Evolutionary conservation across 2,329 filamentous ascomycete genomes (phyloP).

Genomic region (Cercospora brassicicola): DNA sequence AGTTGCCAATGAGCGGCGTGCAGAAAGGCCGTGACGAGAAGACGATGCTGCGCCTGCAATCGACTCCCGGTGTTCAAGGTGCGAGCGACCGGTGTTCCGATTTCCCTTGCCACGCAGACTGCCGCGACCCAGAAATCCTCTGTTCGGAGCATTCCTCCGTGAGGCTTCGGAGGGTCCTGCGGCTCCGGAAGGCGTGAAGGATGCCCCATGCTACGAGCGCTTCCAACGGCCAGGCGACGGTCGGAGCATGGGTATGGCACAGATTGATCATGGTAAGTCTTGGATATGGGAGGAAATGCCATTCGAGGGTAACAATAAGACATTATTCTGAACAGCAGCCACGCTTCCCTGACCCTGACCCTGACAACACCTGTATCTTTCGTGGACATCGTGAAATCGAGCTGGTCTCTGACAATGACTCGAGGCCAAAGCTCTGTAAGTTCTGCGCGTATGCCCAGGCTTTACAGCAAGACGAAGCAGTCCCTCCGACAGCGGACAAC

Average conservation of each 20-base stretch:
- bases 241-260: not conserved
- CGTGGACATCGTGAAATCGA: not conserved
- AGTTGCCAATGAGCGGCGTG: not conserved
- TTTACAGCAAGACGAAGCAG: not conserved
- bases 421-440: not conserved
- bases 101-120: not conserved
- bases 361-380: not conserved
- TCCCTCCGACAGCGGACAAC: not conserved
- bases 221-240: not conserved
- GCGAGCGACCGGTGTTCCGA: not conserved
- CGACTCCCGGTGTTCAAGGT: not conserved
- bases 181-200: not conserved
- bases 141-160: not conserved
- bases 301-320: not conserved
- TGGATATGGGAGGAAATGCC: not conserved
- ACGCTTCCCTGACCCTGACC: not conserved
- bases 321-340: not conserved
- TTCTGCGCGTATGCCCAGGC: not conserved
- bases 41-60: not conserved
- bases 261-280: not conserved
- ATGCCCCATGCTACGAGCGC: not conserved
- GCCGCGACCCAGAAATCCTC: not conserved
- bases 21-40: not conserved
- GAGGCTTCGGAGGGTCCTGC: not conserved
- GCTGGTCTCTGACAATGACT: not conserved